Evolutionary conservation across 1,284 basidiomycete genomes (phyloP), one percentile per base, ranked within the genome.

Genomic region (Microbotryum silenes-acaulis): DNA sequence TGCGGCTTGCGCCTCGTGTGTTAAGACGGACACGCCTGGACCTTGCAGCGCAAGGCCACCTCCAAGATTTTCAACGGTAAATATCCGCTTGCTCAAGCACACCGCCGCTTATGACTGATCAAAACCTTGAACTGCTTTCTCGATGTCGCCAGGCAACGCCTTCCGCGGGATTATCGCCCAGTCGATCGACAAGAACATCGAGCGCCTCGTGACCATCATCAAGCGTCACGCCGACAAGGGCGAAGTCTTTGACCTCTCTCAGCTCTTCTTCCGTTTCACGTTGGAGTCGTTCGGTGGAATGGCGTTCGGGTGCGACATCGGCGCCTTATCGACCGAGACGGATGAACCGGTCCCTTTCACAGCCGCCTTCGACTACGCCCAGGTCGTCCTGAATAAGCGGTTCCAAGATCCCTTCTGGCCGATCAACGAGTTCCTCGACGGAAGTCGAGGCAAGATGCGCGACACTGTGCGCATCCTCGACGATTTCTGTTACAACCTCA

Each of bases 291-390:
- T 67, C 18, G 48, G 56, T 45, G 57, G 57, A 54, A 60, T 68
- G 53, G 60, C 62, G 1, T 67, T 68, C 50, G 60, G 60, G 1
- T 42, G 25, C 27, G 56, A 62, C 64, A 33, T 55, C 53, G n/a
- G 53, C 61, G 49, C 72, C 57, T 59, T 68, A 1, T 54, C 52
- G 6, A 64, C 58, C 16, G 68, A 64, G 16, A 63, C 72, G 27
- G 63, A 70, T n/a, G 61, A 56, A n/a, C 65, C 67, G 16, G 72
- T 74, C 12, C 64, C 68, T 3, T 75, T 75, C 31, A 72, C 73
- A 0, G 59, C 61, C 10, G 72, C 72, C 33, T 75, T 75, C 54
- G 74, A 75, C 63, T 71, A 68, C 51, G 71, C 67, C 1, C 74
- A 75, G 56, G 59, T 62, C 6, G 62, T 74, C 6, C 71, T 74